phyloP scores from a whole-genome alignment of 768 basidiomycete genomes.

The Rhodotorula babjevae region DNA sequence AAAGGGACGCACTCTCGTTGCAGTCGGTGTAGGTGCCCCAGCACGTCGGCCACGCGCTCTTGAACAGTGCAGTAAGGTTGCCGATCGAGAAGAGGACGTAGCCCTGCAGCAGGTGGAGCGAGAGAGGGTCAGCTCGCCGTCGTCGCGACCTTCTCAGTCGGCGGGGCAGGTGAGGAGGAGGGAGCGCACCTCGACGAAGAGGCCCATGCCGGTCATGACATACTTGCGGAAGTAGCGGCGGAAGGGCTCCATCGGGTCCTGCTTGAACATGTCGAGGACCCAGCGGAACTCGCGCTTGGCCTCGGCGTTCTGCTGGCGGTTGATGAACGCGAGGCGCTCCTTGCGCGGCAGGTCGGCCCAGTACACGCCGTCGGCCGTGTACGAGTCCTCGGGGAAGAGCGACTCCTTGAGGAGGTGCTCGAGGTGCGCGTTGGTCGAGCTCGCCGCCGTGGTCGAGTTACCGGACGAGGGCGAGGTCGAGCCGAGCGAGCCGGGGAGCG shows the following conservation, averaged over 20 bases:
- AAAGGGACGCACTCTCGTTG: slow-evolving; percentile 27
- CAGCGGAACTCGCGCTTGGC: slow-evolving; percentile 44
- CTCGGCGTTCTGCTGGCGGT: slow-evolving; percentile 45
- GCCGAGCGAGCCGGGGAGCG: neutral
- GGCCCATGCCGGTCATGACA: slow-evolving; percentile 47
- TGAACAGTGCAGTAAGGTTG: slow-evolving; percentile 47
- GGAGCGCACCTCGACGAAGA: slow-evolving; percentile 29
- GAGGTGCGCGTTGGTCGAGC: neutral
- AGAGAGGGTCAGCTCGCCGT: slow-evolving; percentile 8
- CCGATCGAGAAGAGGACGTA: slow-evolving; percentile 51
- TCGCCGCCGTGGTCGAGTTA: neutral
- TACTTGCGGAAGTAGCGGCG: slow-evolving; percentile 47
- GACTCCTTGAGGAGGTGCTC: slow-evolving; percentile 38
- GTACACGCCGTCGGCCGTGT: slow-evolving; percentile 41
- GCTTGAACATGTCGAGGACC: slow-evolving; percentile 47
- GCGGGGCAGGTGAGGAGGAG: no score
- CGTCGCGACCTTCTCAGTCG: no score
- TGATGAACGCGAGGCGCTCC: slow-evolving; percentile 44
- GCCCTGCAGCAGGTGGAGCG: slow-evolving; percentile 37
- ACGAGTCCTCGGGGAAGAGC: slow-evolving; percentile 42
- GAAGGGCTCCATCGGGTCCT: slow-evolving; percentile 45
- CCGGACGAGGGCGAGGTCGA: neutral
- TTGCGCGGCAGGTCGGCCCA: slow-evolving; percentile 48
- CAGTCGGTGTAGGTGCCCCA: slow-evolving; percentile 46
- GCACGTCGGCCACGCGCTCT: slow-evolving; percentile 47